A percentile compares a stretch with the other conserved stretches of the same genome.
These are phyloP conservation scores for Verticillium isaacii DNA, from an alignment of 2,329 filamentous ascomycete species.

Conservation along the genomic window DNA sequence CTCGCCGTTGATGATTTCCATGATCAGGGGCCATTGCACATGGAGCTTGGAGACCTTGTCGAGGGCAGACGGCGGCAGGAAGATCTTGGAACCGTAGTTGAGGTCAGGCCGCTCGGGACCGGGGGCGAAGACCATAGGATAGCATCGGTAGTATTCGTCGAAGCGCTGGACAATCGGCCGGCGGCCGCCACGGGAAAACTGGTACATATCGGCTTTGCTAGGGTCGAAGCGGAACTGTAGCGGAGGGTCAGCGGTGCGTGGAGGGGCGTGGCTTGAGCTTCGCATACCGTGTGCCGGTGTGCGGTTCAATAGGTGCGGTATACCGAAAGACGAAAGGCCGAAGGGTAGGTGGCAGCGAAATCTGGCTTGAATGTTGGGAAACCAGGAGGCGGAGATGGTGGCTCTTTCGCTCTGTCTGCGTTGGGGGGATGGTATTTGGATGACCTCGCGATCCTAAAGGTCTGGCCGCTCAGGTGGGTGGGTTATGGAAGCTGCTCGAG, in stretches of 20 bases:
- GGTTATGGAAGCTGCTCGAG: background rate
- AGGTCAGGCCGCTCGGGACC: slow-evolving; percentile 83
- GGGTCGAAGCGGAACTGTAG: slow-evolving; percentile 12
- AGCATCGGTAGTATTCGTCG: slow-evolving; percentile 98
- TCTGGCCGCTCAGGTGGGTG: background rate
- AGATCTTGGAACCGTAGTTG: slow-evolving; percentile 96
- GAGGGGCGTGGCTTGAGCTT: background rate
- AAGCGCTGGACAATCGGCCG: slow-evolving; percentile 67
- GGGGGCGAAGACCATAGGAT: slow-evolving; percentile 90
- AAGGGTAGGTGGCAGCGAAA: background rate
- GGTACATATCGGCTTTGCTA: slow-evolving; percentile 14
- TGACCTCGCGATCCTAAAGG: background rate
- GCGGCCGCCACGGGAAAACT: slow-evolving; percentile 31
- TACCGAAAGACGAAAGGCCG: background rate
- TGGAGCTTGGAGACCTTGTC: slow-evolving; percentile 95
- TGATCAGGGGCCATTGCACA: slow-evolving; percentile 95
- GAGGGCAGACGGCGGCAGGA: slow-evolving; percentile 91
- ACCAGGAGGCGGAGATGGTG: background rate
- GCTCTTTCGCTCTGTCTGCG: too few relatives aligned
- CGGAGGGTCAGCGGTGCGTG: background rate
- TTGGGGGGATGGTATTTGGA: too few relatives aligned
- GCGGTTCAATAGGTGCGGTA: background rate
- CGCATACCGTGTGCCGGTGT: background rate
- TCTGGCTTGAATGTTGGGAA: background rate
- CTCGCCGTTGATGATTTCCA: slow-evolving; percentile 89